Base-by-base conservation (phyloP, 1,284 basidiomycete genomes). In the Apiotrichum brassicae region DNA sequence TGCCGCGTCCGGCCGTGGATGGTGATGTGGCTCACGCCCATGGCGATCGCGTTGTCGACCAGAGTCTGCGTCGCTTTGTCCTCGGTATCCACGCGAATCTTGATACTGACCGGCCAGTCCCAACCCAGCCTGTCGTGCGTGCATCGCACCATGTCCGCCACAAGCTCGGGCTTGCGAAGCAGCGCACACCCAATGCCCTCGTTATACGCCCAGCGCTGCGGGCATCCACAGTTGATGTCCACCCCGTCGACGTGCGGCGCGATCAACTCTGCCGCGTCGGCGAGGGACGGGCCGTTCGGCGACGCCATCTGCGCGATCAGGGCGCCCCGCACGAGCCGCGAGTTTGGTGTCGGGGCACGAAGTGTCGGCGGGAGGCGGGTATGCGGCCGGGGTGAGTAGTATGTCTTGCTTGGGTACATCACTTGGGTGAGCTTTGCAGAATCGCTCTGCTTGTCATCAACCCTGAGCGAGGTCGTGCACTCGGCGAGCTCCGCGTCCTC, bases 121-220 rank as follows among this genome's bases (percentile, higher is more conserved):
- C 75, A 75, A 0, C 79, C 80, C 45, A 80, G 67, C 4, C 79
- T 65, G 43, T 72, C 76, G 49, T 79, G 77, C n/a, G 78, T 76
- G 1, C 72, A 62, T 13, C 76, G 67, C 16, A 82, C 76, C 66
- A 82, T 77, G 53, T 81, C 79, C 4, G 75, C 65, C 3, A 81
- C 79, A 2, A 75, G 63, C 43, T 82, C 78, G 1, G 80, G 80
- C 60, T 81, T 77, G 4, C 80, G 70, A 0, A 82, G 70, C 5
- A 82, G 65, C 14, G 77, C 80, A 28, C 77, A 79, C 0, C 81
- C 81, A 26, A 82, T 77, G 5, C 77, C 76, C 66, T 81, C 79
- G 46, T 75, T 60, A 56, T 76, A 79, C 9, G 78, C 78, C 78
- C 78, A 79, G 28, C 65, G 62, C 53, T 79, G 77, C 4, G 77